Conservation (phyloP, 139 green algal species). For the Penium margaritaceum region DNA sequence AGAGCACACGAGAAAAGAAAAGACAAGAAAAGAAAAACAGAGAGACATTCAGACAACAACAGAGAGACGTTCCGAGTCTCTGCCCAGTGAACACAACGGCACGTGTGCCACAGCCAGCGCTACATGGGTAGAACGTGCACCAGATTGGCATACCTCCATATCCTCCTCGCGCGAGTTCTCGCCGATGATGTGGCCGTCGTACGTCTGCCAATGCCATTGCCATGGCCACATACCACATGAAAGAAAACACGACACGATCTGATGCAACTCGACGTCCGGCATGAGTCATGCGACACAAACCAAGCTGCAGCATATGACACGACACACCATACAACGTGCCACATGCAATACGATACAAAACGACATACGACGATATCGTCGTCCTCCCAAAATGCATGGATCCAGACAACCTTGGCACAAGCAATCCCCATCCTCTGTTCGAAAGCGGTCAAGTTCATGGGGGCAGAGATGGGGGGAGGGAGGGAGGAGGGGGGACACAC, state of each 20-base stretch:
- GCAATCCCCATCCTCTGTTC: too few relatives aligned
- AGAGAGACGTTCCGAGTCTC: neutral
- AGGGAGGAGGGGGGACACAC: neutral
- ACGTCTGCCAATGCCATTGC: constrained; percentile 48
- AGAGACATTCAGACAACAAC: neutral
- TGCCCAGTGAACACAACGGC: neutral
- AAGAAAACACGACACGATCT: too few relatives aligned
- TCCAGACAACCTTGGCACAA: too few relatives aligned
- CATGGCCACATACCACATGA: too few relatives aligned
- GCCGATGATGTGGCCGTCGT: constrained; percentile 75
- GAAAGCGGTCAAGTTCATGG: too few relatives aligned
- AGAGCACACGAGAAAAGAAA: neutral
- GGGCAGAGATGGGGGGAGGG: neutral
- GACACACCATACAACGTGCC: too few relatives aligned
- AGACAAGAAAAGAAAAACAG: neutral
- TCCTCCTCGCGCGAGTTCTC: constrained; percentile 64
- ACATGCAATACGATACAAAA: too few relatives aligned
- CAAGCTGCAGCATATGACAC: too few relatives aligned
- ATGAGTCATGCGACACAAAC: too few relatives aligned
- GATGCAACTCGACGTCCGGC: too few relatives aligned
- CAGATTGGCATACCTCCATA: constrained; percentile 51
- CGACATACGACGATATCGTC: too few relatives aligned
- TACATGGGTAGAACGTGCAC: neutral
- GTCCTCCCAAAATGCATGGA: too few relatives aligned
- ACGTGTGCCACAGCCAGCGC: neutral